phyloP scores from a whole-genome alignment of 2,329 filamentous ascomycete species.

The Ophiostoma sp. region DNA sequence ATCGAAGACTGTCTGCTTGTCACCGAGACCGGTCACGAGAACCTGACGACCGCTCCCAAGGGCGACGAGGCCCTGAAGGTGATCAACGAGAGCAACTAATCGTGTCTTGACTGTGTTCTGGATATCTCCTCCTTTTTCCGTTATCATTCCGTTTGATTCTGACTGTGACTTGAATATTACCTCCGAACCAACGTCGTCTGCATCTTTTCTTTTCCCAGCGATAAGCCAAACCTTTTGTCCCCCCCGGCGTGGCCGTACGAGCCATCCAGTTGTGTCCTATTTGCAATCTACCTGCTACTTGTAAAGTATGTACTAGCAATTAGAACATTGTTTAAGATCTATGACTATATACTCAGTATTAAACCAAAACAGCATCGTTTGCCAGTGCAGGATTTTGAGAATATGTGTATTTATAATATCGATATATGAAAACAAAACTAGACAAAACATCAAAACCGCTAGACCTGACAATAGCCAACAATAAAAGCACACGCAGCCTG shows the following conservation, averaged over 20 bases:
- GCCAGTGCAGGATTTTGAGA: not conserved
- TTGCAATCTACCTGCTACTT: too few species aligned
- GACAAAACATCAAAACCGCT: not conserved
- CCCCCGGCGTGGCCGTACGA: too few species aligned
- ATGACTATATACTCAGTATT: too few species aligned
- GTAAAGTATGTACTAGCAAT: too few species aligned
- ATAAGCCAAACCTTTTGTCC: too few species aligned
- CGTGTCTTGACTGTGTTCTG: not conserved
- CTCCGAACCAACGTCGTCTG: too few species aligned
- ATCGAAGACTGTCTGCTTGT: conserved; percentile 90
- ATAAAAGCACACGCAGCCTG: not conserved
- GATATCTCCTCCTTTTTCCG: not conserved
- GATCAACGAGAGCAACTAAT: conserved; percentile 39
- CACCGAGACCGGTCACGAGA: conserved; percentile 71
- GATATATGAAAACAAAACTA: not conserved
- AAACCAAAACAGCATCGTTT: too few species aligned
- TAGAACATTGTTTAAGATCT: too few species aligned
- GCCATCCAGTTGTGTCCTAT: too few species aligned
- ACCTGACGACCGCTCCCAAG: conserved; percentile 76
- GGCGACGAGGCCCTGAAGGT: conserved; percentile 62
- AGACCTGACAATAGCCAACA: not conserved
- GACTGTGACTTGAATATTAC: not conserved
- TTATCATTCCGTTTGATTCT: not conserved
- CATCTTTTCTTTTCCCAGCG: too few species aligned
- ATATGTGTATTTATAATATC: not conserved